Base-by-base conservation (phyloP, 441 rosid species). In the Croton laevigatus region DNA sequence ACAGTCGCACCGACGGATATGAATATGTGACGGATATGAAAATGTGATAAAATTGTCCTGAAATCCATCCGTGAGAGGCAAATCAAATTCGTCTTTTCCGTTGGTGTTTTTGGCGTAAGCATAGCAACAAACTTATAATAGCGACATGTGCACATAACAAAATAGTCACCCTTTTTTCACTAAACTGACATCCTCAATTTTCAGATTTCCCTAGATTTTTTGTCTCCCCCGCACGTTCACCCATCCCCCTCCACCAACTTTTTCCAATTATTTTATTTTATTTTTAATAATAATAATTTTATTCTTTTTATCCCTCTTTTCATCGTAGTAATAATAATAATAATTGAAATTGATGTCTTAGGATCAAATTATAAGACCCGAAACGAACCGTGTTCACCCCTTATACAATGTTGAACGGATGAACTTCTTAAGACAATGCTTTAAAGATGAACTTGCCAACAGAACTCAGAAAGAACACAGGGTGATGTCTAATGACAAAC, bases 141-240 rank as follows among this genome's bases (percentile, higher is more conserved):
- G 6, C 32, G 34, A 55, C 59, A 55, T 9, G 34, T 34, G 36
- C 59, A 22, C 59, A 55, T 10, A 36, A 55, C 36, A 52, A n/a
- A 10, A 19, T 6, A 52, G 2, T 52, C 23, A 8, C 2, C 57
- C 19, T 6, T 5, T 52, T 27, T 52, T 49, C 2, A 52, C 57
- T 6, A 52, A 52, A 19, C 7, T n/a, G 20, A 17, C 58, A 10
- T 1, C 1, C 14, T 8, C 34, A 8, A 55, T 57, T 27, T 57
- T 27, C 0, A 57, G 38, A 57, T 57, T 57, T 57, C 60, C 17
- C 60, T 27, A 27, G 65, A 62, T 62, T 40, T n/a, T 61, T 38
- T 52, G 37, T 27, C 60, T 13, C 60, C 17, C 60, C 17, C 60
- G 11, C 60, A 57, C 60, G 60, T 57, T 36, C 60, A 57, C 17